These are phyloP conservation scores for Fusarium irregulare DNA, from an alignment of 2,329 filamentous ascomycete genomes.

Conservation along the genomic window DNA sequence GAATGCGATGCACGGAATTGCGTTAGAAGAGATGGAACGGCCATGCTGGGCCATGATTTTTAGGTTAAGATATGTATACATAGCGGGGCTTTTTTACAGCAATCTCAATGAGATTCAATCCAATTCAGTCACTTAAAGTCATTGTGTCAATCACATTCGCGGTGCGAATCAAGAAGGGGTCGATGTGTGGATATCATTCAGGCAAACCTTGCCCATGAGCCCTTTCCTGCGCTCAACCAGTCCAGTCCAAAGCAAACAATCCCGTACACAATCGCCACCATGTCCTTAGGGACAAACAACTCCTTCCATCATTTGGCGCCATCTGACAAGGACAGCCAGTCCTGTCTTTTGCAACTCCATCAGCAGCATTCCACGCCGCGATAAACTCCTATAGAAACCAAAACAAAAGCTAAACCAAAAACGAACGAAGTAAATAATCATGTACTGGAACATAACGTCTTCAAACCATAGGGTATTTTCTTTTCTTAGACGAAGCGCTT, in stretches of 20 bases:
- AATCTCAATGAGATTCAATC: constrained; percentile 21
- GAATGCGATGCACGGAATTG: constrained; percentile 2
- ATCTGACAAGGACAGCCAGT: constrained; percentile 17
- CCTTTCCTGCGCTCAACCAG: constrained; percentile 8
- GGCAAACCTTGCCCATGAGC: constrained; percentile 4
- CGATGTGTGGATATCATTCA: constrained; percentile 33
- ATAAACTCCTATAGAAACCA: constrained; percentile 38
- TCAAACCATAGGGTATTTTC: constrained; percentile 23
- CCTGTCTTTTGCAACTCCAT: constrained; percentile 33
- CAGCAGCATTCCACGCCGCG: constrained; percentile 41
- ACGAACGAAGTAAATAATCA: constrained; percentile 19
- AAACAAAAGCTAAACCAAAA: constrained; percentile 20
- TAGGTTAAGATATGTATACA: constrained; percentile 17
- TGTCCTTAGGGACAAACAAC: constrained; percentile 18
- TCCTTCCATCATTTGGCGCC: constrained; percentile 24
- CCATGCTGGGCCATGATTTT: not conserved
- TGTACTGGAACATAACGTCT: constrained; percentile 19
- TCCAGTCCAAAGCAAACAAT: constrained; percentile 4
- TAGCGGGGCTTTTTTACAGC: constrained; percentile 16
- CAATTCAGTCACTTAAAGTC: constrained; percentile 7
- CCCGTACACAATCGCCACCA: constrained; percentile 21
- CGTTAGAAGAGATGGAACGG: constrained; percentile 26
- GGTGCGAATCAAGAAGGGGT: constrained; percentile 14
- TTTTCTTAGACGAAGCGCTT: constrained; percentile 68
- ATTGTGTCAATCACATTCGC: not conserved